Conservation (phyloP, 2,329 filamentous ascomycete genomes). For the Claviceps purpurea region DNA sequence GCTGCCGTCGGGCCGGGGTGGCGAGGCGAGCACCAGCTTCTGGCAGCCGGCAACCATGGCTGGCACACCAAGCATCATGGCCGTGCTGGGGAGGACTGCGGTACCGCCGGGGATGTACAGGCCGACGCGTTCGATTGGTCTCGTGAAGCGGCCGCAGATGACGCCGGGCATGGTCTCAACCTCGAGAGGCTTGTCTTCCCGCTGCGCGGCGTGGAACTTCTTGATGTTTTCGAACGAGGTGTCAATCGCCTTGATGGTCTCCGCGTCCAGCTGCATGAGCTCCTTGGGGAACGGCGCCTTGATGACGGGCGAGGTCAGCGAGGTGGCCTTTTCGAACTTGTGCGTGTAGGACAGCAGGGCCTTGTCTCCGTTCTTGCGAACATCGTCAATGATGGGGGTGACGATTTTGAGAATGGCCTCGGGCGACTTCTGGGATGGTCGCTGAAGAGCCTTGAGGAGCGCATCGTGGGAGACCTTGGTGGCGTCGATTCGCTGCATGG, state of each 20-base stretch:
- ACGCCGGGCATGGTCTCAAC: constrained; percentile 98
- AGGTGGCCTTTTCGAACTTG: constrained; percentile 94
- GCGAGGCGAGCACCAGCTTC: constrained; percentile 86
- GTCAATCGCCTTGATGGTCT: constrained; percentile 88
- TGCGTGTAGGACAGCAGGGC: constrained; percentile 87
- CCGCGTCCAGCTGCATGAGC: constrained; percentile 71
- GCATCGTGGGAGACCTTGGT: constrained; percentile 48
- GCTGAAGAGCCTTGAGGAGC: constrained; percentile 63
- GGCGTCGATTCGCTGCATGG: constrained; percentile 70
- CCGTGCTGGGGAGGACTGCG: constrained; percentile 90
- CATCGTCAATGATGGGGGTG: constrained; percentile 78
- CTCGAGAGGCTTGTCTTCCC: constrained; percentile 64
- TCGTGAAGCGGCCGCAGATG: constrained; percentile 80
- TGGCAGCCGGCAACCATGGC: constrained; percentile 95
- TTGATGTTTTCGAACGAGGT: constrained; percentile 87
- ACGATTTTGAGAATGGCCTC: constrained; percentile 88
- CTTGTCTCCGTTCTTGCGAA: constrained; percentile 71
- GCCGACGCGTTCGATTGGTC: constrained; percentile 91
- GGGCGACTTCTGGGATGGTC: constrained; percentile 89
- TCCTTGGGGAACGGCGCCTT: constrained; percentile 75
- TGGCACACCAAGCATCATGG: constrained; percentile 94
- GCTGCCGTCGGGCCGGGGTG: constrained; percentile 76
- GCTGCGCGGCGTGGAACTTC: constrained; percentile 86
- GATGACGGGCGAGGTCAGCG: constrained; percentile 76
- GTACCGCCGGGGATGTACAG: constrained; percentile 93